These are phyloP conservation scores for Solanum neorickii DNA, from an alignment of 257 asterid genomes.

Conservation along the genomic window DNA sequence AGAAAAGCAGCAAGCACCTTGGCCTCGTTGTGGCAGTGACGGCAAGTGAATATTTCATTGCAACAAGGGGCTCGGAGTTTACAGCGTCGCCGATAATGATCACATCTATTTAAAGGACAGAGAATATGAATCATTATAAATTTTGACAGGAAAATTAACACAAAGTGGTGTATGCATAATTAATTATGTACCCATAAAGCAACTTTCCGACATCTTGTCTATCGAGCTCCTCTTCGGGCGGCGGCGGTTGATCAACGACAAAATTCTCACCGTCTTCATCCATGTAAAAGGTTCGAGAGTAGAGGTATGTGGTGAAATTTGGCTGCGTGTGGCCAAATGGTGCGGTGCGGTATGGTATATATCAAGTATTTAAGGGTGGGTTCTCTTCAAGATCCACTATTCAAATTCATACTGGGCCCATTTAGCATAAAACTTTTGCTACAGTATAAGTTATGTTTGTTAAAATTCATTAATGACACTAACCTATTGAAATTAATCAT, in stretches of 20 bases:
- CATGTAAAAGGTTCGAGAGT: not conserved
- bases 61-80: conserved; percentile 82
- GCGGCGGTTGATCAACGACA: not conserved
- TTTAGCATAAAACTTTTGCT: not conserved
- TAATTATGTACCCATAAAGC: conserved; percentile 42
- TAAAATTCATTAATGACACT: not conserved
- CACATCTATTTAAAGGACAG: conserved; percentile 37
- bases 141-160: not conserved
- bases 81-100: conserved; percentile 79
- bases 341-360: not conserved
- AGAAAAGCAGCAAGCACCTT: conserved; percentile 18
- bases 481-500: not conserved
- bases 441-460: not conserved
- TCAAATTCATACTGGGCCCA: not conserved
- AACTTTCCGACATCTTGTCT: conserved; percentile 45
- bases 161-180: not conserved
- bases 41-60: conserved; percentile 66
- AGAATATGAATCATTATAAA: not conserved
- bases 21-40: conserved; percentile 92
- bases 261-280: not conserved
- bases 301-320: not conserved
- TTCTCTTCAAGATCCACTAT: not conserved
- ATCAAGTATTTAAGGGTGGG: not conserved
- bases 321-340: not conserved
- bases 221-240: not conserved